Conservation (phyloP, 805 yeast species). For the Nakazawaea pomicola region DNA sequence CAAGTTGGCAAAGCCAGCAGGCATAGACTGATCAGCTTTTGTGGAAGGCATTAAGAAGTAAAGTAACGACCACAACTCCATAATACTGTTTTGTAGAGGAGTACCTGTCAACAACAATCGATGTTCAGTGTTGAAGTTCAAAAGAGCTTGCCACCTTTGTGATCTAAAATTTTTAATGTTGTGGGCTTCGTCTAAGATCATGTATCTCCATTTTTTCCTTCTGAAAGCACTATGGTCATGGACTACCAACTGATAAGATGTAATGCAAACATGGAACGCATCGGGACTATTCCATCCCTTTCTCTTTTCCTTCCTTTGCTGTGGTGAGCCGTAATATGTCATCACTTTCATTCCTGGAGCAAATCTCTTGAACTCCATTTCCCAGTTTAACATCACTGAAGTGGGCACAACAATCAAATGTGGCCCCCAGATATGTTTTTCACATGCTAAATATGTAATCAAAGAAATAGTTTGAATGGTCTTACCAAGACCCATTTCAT, state of each 20-base stretch:
- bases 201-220: slow-evolving; percentile 90
- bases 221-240: slow-evolving; percentile 94
- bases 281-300: slow-evolving; percentile 97
- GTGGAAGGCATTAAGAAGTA: slow-evolving; percentile 95
- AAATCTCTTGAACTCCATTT: slow-evolving; percentile 96
- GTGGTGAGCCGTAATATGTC: slow-evolving; percentile 96
- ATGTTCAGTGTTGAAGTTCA: slow-evolving; percentile 90
- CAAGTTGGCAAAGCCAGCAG: slow-evolving; percentile 93
- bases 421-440: slow-evolving; percentile 95
- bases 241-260: slow-evolving; percentile 95
- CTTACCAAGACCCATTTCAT: slow-evolving; percentile 98
- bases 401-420: slow-evolving; percentile 97
- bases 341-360: slow-evolving; percentile 96
- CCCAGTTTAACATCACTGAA: slow-evolving; percentile 97
- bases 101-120: slow-evolving; percentile 92
- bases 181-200: slow-evolving; percentile 98
- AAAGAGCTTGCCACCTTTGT: slow-evolving; percentile 92
- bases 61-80: slow-evolving; percentile 93
- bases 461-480: slow-evolving; percentile 94
- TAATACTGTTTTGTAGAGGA: slow-evolving; percentile 90
- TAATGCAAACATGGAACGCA: slow-evolving; percentile 93
- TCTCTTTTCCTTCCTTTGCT: slow-evolving; percentile 91
- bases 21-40: slow-evolving; percentile 66
- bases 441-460: slow-evolving; percentile 85
- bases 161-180: slow-evolving; percentile 95